These are phyloP conservation scores for Kluyveromyces wickerhamii DNA, from an alignment of 805 yeast species.

Conservation along the genomic window DNA sequence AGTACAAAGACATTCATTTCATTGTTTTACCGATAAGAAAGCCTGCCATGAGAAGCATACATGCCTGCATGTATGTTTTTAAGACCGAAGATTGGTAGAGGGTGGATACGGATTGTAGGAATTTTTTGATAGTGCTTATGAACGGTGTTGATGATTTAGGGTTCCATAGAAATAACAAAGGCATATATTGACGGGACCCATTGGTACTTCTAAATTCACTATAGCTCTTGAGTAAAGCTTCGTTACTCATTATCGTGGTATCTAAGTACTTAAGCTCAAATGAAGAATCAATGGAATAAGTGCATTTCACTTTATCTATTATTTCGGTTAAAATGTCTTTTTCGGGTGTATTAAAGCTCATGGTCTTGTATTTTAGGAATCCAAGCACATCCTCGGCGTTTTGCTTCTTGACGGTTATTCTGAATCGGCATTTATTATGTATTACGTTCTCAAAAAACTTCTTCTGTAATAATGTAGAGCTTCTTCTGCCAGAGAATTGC, in stretches of 20 bases:
- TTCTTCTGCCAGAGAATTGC: constrained; percentile 1
- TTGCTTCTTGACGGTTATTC: not conserved
- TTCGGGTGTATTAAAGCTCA: too few species aligned
- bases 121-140: too few species aligned
- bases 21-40: not conserved
- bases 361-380: constrained; percentile 1
- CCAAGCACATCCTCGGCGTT: not conserved
- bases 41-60: constrained; percentile 1
- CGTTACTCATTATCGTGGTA: not conserved
- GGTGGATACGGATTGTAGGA: too few species aligned
- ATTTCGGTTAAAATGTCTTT: not conserved
- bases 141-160: too few species aligned
- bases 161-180: constrained; percentile 1
- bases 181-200: constrained; percentile 5
- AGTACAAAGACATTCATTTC: not conserved
- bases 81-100: not conserved
- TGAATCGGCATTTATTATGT: constrained; percentile 1
- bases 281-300: not conserved
- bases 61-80: constrained; percentile 2
- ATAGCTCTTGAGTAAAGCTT: not conserved
- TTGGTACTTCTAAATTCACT: not conserved
- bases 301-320: constrained; percentile 1
- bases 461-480: constrained; percentile 4
- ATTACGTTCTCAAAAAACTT: constrained; percentile 4
- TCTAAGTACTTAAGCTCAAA: not conserved